These are phyloP conservation scores for Trichoderma sp. DNA, from an alignment of 2,329 filamentous ascomycete genomes.

Conservation along the genomic window DNA sequence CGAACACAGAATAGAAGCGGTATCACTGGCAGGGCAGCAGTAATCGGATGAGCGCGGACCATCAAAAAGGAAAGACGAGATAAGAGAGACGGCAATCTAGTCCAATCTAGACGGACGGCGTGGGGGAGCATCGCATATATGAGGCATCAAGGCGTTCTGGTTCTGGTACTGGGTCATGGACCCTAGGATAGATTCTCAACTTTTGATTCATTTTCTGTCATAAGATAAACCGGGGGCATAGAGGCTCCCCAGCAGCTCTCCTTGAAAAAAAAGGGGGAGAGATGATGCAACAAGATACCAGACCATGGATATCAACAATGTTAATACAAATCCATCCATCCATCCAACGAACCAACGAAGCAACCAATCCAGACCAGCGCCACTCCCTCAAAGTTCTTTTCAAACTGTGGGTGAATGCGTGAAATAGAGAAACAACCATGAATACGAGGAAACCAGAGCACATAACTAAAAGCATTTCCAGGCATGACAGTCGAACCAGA, in stretches of 20 bases:
- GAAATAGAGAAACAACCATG: neutral
- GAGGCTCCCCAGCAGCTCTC: neutral
- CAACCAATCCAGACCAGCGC: constrained; percentile 13
- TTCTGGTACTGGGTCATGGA: neutral
- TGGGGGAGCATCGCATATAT: neutral
- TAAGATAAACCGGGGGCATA: constrained; percentile 3
- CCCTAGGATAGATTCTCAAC: neutral
- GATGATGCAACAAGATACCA: constrained; percentile 8
- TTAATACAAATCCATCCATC: constrained; percentile 13
- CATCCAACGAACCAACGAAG: constrained; percentile 11
- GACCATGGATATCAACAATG: constrained; percentile 26
- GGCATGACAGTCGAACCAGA: neutral
- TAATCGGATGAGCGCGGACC: neutral
- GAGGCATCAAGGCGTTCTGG: constrained; percentile 16
- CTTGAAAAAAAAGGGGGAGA: neutral
- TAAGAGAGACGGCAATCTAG: neutral
- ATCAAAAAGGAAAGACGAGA: too few relatives aligned
- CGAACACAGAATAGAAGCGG: constrained; percentile 64
- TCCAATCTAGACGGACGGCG: neutral
- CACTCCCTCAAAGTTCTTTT: neutral
- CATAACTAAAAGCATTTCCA: neutral
- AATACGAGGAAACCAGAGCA: neutral
- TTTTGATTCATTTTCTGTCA: constrained; percentile 1
- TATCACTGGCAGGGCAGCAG: constrained; percentile 32
- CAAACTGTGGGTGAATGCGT: neutral